These are phyloP conservation scores for Chaetomium sp. DNA, from an alignment of 2,329 filamentous ascomycete genomes.

Conservation along the genomic window DNA sequence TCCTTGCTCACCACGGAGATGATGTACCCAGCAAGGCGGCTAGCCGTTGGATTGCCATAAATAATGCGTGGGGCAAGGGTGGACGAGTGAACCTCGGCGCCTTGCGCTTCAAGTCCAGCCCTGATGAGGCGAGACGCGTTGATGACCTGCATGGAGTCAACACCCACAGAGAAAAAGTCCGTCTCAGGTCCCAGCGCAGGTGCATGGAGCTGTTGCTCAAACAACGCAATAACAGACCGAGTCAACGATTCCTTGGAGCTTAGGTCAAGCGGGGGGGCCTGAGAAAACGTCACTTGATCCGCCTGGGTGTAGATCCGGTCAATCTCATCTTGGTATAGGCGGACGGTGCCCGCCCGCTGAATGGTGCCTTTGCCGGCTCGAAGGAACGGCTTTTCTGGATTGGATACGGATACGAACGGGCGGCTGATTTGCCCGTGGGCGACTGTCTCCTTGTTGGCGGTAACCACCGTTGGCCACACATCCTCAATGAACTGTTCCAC, in stretches of 20 bases:
- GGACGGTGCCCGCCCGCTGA: conserved; percentile 34
- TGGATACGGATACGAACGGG: conserved; percentile 34
- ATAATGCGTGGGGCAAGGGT: conserved; percentile 34
- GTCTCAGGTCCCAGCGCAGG: conserved; percentile 28
- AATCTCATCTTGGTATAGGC: conserved; percentile 39
- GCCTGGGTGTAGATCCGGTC: conserved; percentile 34
- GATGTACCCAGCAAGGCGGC: conserved; percentile 31
- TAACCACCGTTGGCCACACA: conserved; percentile 38
- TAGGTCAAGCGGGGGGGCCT: conserved; percentile 26
- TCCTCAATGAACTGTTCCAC: conserved; percentile 32
- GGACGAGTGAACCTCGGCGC: conserved; percentile 29
- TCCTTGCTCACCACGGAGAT: conserved; percentile 22
- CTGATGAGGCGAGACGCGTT: conserved; percentile 32
- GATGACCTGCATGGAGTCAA: conserved; percentile 39
- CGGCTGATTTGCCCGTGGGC: conserved; percentile 41
- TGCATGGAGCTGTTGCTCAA: conserved; percentile 24
- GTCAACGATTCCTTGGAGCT: conserved; percentile 26
- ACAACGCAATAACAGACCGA: conserved; percentile 28
- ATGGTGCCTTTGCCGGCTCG: conserved; percentile 42
- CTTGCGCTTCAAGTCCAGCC: conserved; percentile 28
- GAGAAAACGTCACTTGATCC: conserved; percentile 13
- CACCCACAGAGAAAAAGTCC: conserved; percentile 35
- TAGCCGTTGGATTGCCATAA: conserved; percentile 34
- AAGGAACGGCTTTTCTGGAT: conserved; percentile 36
- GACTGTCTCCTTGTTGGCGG: conserved; percentile 38